Conservation (phyloP, 2,329 filamentous ascomycete genomes). For the Fulvia fulva region DNA sequence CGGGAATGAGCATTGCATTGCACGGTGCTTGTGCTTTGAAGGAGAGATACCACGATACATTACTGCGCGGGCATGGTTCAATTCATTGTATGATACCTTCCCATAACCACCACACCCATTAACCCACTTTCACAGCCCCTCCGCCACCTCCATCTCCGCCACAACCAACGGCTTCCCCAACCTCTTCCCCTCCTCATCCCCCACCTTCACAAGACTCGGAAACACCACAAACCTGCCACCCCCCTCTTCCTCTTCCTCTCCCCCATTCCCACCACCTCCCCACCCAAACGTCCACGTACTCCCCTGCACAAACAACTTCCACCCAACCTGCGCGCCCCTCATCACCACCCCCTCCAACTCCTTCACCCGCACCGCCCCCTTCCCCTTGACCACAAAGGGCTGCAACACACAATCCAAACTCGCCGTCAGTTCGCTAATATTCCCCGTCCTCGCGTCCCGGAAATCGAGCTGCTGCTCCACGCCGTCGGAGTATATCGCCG, state of each 20-base stretch:
- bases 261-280: conserved; percentile 7
- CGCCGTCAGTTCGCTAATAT: conserved; percentile 12
- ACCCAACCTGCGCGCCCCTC: conserved; percentile 16
- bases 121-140: not conserved
- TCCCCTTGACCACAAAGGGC: conserved; percentile 11
- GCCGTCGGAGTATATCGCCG: conserved; percentile 10
- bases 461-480: not conserved
- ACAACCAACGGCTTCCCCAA: conserved; percentile 12
- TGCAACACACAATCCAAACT: conserved; percentile 11
- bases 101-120: not conserved
- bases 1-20: conserved; percentile 6
- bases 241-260: conserved; percentile 10
- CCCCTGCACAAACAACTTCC: conserved; percentile 17
- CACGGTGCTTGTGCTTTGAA: conserved; percentile 3
- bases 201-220: conserved; percentile 19
- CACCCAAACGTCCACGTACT: conserved; percentile 22
- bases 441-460: conserved; percentile 10
- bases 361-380: conserved; percentile 13
- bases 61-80: conserved; percentile 1
- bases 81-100: not conserved
- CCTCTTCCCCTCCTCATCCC: conserved; percentile 13
- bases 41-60: conserved; percentile 15
- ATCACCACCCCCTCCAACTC: conserved; percentile 17
- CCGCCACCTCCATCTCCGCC: conserved; percentile 9
- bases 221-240: conserved; percentile 9